phyloP scores from a whole-genome alignment of 371 early-diverging fungal species.

The Mucor racemosus region DNA sequence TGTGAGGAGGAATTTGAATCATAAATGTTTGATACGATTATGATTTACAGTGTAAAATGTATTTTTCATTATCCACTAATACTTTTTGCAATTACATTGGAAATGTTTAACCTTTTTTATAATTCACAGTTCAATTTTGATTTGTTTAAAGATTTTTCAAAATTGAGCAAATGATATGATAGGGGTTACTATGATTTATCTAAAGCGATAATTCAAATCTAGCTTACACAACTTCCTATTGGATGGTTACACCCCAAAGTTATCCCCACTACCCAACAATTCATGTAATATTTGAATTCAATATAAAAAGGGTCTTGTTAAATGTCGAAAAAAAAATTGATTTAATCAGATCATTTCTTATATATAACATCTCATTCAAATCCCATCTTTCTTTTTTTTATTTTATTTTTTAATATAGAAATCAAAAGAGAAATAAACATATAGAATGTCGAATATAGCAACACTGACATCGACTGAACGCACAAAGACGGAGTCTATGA shows the following conservation, averaged over 20 bases:
- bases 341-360: not conserved
- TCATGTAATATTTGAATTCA: slow-evolving; percentile 11
- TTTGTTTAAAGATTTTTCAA: slow-evolving; percentile 3
- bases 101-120: not conserved
- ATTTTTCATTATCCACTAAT: not conserved
- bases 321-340: not conserved
- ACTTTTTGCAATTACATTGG: not conserved
- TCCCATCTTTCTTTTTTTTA: slow-evolving; percentile 1
- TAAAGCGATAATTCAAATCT: not conserved
- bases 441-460: slow-evolving; percentile 30
- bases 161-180: slow-evolving; percentile 10
- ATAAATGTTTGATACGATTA: no score
- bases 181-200: not conserved
- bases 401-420: slow-evolving; percentile 5
- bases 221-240: slow-evolving; percentile 28
- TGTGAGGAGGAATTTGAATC: not conserved
- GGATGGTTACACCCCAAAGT: slow-evolving; percentile 40
- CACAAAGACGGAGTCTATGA: slow-evolving; percentile 53
- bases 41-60: not conserved
- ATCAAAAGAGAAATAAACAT: not conserved
- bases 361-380: slow-evolving; percentile 9
- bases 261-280: slow-evolving; percentile 41
- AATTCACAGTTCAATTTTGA: slow-evolving; percentile 3
- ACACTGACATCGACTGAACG: slow-evolving; percentile 29
- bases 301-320: slow-evolving; percentile 12